Percentiles rank a stretch among this genome's conserved stretches.
These are phyloP conservation scores for Tetrahymena borealis DNA, from an alignment of 73 alveolate species.

Conservation along the genomic window DNA sequence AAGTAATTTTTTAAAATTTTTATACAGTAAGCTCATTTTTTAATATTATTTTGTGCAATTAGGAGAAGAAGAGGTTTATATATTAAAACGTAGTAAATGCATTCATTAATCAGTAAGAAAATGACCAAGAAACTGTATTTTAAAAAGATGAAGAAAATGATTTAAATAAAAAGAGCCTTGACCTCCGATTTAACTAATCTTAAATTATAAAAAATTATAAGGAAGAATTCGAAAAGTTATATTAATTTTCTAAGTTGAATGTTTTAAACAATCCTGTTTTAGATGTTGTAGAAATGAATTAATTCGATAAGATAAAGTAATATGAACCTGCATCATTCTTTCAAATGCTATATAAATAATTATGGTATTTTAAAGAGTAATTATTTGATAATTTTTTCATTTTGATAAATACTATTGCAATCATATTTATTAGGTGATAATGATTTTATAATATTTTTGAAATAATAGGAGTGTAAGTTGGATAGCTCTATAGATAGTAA, in stretches of 20 bases:
- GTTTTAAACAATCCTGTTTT: not conserved
- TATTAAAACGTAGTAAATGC: not conserved
- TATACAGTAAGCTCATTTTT: too few relatives aligned
- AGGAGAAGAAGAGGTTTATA: not conserved
- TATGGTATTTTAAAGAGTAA: not conserved
- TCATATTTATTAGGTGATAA: not conserved
- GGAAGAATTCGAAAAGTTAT: not conserved
- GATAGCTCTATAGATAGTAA: not conserved
- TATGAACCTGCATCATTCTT: not conserved
- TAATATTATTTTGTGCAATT: too few relatives aligned
- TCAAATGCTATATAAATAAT: not conserved
- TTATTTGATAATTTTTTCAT: not conserved
- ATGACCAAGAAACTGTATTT: not conserved
- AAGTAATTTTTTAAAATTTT: too few relatives aligned
- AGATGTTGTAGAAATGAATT: not conserved
- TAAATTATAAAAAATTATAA: not conserved
- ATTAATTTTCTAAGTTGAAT: not conserved
- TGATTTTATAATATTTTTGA: not conserved
- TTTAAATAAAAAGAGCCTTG: not conserved
- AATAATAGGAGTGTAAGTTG: not conserved
- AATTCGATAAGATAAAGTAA: not conserved
- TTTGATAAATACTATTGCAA: not conserved
- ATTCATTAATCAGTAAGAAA: not conserved
- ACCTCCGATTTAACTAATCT: too few relatives aligned
- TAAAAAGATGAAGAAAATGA: not conserved